Evolutionary conservation across 1,284 basidiomycete genomes (phyloP).

Genomic region (Trametes polyzona): DNA sequence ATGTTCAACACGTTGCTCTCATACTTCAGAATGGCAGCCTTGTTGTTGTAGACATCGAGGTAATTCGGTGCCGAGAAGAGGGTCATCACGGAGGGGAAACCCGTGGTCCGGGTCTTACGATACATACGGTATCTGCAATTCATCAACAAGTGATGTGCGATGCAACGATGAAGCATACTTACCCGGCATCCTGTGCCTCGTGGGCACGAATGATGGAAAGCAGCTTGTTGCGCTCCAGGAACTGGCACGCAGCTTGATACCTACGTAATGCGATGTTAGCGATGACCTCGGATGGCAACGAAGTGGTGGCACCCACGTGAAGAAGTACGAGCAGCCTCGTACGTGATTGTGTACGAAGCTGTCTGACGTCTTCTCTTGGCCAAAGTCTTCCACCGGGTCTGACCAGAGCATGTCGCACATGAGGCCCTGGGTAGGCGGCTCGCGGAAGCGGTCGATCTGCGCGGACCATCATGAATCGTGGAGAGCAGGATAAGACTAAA

Average conservation of each 20-base stretch:
- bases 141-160: not conserved
- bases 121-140: conserved; percentile 92
- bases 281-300: not conserved
- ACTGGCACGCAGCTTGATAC: conserved; percentile 93
- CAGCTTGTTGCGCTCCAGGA: conserved; percentile 92
- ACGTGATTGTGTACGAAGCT: conserved; percentile 94
- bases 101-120: conserved; percentile 93
- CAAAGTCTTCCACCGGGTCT: conserved; percentile 94
- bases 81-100: conserved; percentile 94
- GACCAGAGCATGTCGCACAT: conserved; percentile 98
- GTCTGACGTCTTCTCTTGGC: conserved; percentile 85
- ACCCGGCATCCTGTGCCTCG: conserved; percentile 95
- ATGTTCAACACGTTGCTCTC: conserved; percentile 98
- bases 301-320: conserved; percentile 66
- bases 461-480: conserved; percentile 9
- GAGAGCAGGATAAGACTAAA: not conserved
- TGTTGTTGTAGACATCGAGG: conserved; percentile 96
- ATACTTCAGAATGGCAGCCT: conserved; percentile 95
- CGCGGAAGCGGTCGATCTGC: conserved; percentile 92
- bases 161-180: conserved; percentile 37
- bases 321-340: conserved; percentile 95
- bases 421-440: conserved; percentile 91
- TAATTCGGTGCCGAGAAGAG: conserved; percentile 97
- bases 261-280: conserved; percentile 41
- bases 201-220: conserved; percentile 95